Evolutionary conservation across 2,329 filamentous ascomycete genomes (phyloP).

Genomic region (Lasiodiplodia sp.): DNA sequence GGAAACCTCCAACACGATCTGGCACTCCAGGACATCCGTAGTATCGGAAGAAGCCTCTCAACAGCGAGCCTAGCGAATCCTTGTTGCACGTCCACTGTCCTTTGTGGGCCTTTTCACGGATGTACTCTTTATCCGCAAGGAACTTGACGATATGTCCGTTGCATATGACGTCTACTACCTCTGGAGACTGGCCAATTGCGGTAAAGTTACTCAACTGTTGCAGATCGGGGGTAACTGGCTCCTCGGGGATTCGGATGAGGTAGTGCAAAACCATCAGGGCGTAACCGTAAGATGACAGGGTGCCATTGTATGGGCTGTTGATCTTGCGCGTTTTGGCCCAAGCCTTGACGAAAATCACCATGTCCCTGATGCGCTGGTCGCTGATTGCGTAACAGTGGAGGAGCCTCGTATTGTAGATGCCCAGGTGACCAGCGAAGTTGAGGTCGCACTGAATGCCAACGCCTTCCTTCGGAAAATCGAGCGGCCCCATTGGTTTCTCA

Average conservation of each 20-base stretch:
- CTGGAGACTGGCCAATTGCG: not conserved
- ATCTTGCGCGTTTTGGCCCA: conserved; percentile 88
- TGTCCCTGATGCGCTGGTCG: conserved; percentile 76
- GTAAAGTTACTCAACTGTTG: conserved; percentile 55
- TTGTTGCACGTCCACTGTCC: conserved; percentile 71
- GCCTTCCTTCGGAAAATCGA: conserved; percentile 80
- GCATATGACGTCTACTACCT: conserved; percentile 52
- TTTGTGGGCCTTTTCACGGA: conserved; percentile 64
- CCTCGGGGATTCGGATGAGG: conserved; percentile 79
- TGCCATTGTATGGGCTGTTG: conserved; percentile 86
- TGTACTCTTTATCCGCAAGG: conserved; percentile 77
- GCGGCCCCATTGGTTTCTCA: conserved; percentile 56
- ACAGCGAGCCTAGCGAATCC: conserved; percentile 72
- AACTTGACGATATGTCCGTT: conserved; percentile 77
- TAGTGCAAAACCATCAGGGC: conserved; percentile 93
- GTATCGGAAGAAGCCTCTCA: conserved; percentile 89
- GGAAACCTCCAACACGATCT: conserved; percentile 66
- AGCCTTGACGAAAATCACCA: conserved; percentile 87
- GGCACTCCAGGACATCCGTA: conserved; percentile 68
- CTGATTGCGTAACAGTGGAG: conserved; percentile 83
- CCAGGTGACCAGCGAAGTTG: conserved; percentile 86
- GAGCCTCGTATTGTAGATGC: conserved; percentile 82
- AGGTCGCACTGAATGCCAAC: conserved; percentile 90
- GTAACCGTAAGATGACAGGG: conserved; percentile 88
- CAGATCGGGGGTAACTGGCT: conserved; percentile 85